These are phyloP conservation scores for Lasiodiplodia gonubiensis DNA, from an alignment of 2,329 filamentous ascomycete species.

Conservation along the genomic window DNA sequence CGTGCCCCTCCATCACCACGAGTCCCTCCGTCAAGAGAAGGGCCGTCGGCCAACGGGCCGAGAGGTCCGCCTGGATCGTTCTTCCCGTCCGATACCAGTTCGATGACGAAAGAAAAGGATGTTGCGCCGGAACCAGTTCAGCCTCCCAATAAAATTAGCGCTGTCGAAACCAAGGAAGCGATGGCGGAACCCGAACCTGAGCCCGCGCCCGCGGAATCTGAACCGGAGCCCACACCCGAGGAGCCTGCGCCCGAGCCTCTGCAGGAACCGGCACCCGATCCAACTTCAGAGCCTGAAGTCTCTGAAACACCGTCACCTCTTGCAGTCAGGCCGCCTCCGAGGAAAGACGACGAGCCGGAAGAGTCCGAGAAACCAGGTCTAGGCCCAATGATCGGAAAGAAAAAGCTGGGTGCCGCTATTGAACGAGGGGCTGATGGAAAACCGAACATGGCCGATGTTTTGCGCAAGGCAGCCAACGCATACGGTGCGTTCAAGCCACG, in stretches of 20 bases:
- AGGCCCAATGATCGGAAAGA: conserved; percentile 88
- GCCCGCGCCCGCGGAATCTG: conserved; percentile 5
- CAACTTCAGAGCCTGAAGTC: conserved; percentile 27
- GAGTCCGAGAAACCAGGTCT: conserved; percentile 71
- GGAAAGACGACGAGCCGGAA: conserved; percentile 54
- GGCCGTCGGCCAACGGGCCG: conserved; percentile 4
- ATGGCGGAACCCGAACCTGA: background rate
- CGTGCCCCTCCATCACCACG: conserved; percentile 25
- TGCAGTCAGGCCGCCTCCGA: conserved; percentile 26
- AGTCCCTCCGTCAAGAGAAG: conserved; percentile 22
- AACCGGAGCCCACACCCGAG: conserved; percentile 28
- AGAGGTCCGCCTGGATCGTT: conserved; percentile 27
- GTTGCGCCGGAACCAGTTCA: conserved; percentile 13
- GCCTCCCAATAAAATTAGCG: conserved; percentile 11
- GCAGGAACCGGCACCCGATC: conserved; percentile 18
- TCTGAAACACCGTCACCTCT: conserved; percentile 26
- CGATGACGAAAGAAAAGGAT: conserved; percentile 2
- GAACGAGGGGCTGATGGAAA: conserved; percentile 61
- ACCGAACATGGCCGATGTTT: conserved; percentile 73
- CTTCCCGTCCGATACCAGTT: conserved; percentile 16
- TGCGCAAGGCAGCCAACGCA: conserved; percentile 80
- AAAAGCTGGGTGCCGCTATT: conserved; percentile 50
- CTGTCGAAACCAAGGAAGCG: background rate
- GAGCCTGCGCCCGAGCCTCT: conserved; percentile 4
- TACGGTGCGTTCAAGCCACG: conserved; percentile 82